Conservation (phyloP, 148 eudicot genomes). For the Rhododendron ovatum region DNA sequence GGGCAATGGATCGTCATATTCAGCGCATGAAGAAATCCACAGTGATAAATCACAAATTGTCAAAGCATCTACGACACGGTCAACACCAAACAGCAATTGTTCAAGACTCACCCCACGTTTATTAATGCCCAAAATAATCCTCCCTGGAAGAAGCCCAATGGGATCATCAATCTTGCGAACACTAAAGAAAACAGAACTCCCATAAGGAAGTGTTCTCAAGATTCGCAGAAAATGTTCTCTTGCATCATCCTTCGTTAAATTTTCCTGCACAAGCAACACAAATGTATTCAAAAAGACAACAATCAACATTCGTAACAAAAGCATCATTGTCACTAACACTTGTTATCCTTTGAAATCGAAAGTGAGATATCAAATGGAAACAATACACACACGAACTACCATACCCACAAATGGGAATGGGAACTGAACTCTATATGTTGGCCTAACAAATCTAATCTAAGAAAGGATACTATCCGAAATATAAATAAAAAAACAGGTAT, state of each 20-base stretch:
- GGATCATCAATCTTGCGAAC: constrained; percentile 99
- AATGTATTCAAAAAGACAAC: not conserved
- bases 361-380: not conserved
- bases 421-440: not conserved
- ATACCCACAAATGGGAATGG: not conserved
- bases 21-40: not conserved
- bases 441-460: not conserved
- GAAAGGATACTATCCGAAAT: not conserved
- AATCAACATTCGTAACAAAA: not conserved
- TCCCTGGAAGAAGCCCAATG: constrained; percentile 95
- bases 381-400: not conserved
- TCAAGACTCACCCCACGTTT: constrained; percentile 90
- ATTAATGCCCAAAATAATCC: constrained; percentile 81
- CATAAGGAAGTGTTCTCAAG: constrained; percentile 87
- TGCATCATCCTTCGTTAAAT: constrained; percentile 93
- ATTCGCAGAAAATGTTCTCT: constrained; percentile 85
- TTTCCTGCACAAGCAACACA: constrained; percentile 49
- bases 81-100: not conserved
- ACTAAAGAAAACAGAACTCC: constrained; percentile 92
- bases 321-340: not conserved
- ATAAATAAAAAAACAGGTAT: not conserved
- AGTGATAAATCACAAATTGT: not conserved
- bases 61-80: not conserved
- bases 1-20: not conserved
- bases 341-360: not conserved